phyloP scores from a whole-genome alignment of 1,284 basidiomycete species.

The Trametes sp. region DNA sequence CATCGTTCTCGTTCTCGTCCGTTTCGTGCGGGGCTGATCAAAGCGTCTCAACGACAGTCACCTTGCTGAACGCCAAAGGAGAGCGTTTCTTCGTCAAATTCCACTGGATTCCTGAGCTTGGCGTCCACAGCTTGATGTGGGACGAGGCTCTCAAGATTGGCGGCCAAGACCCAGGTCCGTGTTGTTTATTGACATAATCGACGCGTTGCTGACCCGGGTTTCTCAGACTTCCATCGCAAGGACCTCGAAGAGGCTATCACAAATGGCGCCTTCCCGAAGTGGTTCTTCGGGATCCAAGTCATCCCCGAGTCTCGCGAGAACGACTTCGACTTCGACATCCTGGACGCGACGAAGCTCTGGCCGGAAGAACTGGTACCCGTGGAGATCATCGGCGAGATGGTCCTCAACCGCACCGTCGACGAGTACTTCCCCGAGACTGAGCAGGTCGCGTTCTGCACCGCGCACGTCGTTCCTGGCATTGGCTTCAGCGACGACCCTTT shows the following conservation, averaged over 20 bases:
- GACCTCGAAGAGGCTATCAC: constrained; percentile 82
- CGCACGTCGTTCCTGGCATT: constrained; percentile 84
- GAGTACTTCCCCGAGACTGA: constrained; percentile 88
- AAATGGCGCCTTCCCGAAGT: constrained; percentile 71
- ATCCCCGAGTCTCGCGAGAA: constrained; percentile 74
- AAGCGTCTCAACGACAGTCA: constrained; percentile 39
- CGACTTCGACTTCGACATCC: constrained; percentile 82
- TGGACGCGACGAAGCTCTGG: constrained; percentile 88
- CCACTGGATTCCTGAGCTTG: constrained; percentile 83
- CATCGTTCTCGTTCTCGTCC: no score
- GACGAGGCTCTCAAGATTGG: constrained; percentile 85
- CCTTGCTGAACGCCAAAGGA: constrained; percentile 69
- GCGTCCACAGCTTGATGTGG: constrained; percentile 85
- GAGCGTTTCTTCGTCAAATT: constrained; percentile 86
- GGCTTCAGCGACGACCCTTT: constrained; percentile 85
- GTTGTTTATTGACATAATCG: constrained; percentile 9
- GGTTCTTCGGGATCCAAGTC: constrained; percentile 81
- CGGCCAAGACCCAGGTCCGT: constrained; percentile 78
- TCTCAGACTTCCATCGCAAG: constrained; percentile 78
- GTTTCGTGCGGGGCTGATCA: background rate
- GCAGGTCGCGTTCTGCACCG: constrained; percentile 85
- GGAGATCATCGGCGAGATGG: constrained; percentile 77
- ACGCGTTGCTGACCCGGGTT: background rate
- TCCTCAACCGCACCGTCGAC: constrained; percentile 69
- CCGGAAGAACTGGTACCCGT: constrained; percentile 82